Conservation (phyloP, 208 protist genomes). For the Kentomonas sorsogonicus region DNA sequence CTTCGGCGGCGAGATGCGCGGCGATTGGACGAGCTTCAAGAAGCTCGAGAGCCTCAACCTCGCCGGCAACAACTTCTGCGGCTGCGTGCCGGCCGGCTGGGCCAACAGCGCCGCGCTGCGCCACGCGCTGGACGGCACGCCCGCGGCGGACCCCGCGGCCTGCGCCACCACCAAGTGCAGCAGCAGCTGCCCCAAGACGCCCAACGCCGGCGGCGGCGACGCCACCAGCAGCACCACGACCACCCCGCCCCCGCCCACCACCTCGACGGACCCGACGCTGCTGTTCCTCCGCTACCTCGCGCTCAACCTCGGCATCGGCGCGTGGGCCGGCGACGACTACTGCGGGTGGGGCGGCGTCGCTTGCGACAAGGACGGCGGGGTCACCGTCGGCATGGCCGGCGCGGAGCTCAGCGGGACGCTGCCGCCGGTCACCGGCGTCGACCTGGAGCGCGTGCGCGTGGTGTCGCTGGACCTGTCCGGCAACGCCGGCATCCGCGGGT, state of each 20-base stretch:
- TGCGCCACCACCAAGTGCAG: constrained; percentile 9
- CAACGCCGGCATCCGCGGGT: constrained; percentile 15
- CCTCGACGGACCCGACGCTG: not conserved
- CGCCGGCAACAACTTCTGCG: constrained; percentile 17
- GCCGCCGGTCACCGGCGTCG: not conserved
- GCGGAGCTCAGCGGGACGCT: constrained; percentile 3
- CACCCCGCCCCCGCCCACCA: not conserved
- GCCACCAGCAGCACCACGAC: constrained; percentile 1
- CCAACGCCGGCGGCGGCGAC: not conserved
- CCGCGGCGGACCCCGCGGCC: constrained; percentile 2
- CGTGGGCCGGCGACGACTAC: constrained; percentile 3
- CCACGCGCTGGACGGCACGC: constrained; percentile 2
- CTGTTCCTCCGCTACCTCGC: constrained; percentile 10
- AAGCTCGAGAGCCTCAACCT: constrained; percentile 15
- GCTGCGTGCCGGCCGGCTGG: constrained; percentile 11
- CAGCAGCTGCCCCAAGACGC: not conserved
- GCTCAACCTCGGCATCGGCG: not conserved
- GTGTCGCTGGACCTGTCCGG: constrained; percentile 18
- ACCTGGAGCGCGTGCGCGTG: not conserved
- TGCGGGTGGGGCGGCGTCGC: constrained; percentile 11
- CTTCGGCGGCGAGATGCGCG: constrained; percentile 12
- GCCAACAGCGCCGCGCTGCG: constrained; percentile 13
- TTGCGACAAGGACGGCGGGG: constrained; percentile 12
- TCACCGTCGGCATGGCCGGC: constrained; percentile 7
- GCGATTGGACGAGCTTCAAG: constrained; percentile 7